Evolutionary conservation across 202 grass and related monocot species (phyloP), one percentile per base, ranked within the genome.

Genomic region (Bolboschoenoplectus hybrid): DNA sequence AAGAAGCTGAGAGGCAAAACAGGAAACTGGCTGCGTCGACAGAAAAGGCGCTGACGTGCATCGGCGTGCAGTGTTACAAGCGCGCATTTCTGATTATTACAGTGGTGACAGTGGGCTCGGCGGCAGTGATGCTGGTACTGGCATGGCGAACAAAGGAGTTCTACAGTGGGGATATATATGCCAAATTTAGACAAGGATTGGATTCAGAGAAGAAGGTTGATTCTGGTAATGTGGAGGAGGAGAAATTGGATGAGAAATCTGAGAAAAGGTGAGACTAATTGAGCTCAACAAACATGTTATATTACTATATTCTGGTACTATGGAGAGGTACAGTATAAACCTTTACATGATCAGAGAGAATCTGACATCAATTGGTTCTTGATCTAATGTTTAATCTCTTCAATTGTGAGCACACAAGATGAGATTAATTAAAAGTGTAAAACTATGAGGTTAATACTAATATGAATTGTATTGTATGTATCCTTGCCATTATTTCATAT

Each of bases 51-150:
- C 74, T 49, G 91, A 64, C 91, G 35, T 93, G 91, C 88, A 86
- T 89, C 6, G 91, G 94, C 10, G 91, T 93, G 57, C 7, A 63
- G 49, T 97, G 89, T 44, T 90, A 43, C 49, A 90, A 85, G 82
- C 51, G 61, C 0, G 45, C 89, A 52, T 90, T 90, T 52, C 20
- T 87, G 49, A 87, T 90, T 39, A 90, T 87, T 6, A 87, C 89
- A 32, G 85, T 65, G 2, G 64, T 16, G 45, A 90, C 89, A 2
- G 13, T 87, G 52, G 16, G 72, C 17, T 81, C 81, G 4, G 89
- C 65, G n/a, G 2, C 44, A 1, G 89, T 90, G 56, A 84, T 75
- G 55, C 45, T 90, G 64, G 51, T 90, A 47, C 52, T 90, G 65
- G 85, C 81, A 10, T 87, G 86, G 85, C 83, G 89, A 41, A 90